These are phyloP conservation scores for Claviceps purpurea DNA, from an alignment of 2,329 filamentous ascomycete genomes.

Conservation along the genomic window DNA sequence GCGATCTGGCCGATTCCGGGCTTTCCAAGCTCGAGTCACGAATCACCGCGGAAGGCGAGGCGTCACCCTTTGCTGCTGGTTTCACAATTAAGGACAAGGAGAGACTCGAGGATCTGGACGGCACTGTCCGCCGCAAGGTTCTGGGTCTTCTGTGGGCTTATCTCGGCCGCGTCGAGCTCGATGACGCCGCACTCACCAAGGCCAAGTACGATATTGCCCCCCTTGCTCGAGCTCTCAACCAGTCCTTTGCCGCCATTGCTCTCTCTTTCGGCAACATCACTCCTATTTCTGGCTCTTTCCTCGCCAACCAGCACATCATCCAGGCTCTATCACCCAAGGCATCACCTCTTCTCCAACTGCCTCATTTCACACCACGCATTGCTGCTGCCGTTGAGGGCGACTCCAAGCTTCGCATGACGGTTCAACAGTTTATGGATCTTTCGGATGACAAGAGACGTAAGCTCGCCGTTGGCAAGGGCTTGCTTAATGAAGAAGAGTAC, in stretches of 20 bases:
- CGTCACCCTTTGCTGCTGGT: slow-evolving; percentile 36
- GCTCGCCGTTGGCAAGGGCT: slow-evolving; percentile 54
- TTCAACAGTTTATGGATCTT: slow-evolving; percentile 82
- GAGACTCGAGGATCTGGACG: slow-evolving; percentile 68
- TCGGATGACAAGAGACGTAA: slow-evolving; percentile 60
- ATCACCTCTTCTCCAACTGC: slow-evolving; percentile 84
- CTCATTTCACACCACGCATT: slow-evolving; percentile 61
- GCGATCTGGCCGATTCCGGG: slow-evolving; percentile 66
- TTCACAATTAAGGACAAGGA: slow-evolving; percentile 62
- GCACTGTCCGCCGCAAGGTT: slow-evolving; percentile 68
- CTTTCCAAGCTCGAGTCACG: slow-evolving; percentile 74
- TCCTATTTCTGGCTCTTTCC: slow-evolving; percentile 72
- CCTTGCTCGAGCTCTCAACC: slow-evolving; percentile 71
- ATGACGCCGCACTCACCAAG: slow-evolving; percentile 61
- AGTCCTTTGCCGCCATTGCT: slow-evolving; percentile 74
- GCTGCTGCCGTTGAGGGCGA: slow-evolving; percentile 59
- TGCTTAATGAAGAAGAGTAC: slow-evolving; percentile 67
- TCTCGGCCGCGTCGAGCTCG: slow-evolving; percentile 73
- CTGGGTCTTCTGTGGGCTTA: slow-evolving; percentile 91
- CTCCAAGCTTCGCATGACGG: slow-evolving; percentile 58
- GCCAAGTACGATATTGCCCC: slow-evolving; percentile 85
- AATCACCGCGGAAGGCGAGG: slow-evolving; percentile 50
- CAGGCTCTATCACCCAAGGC: slow-evolving; percentile 75
- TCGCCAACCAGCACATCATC: slow-evolving; percentile 71
- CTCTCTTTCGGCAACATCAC: slow-evolving; percentile 75